Conservation (phyloP, 345 rosid genomes). For the Eucalyptus caleyi region DNA sequence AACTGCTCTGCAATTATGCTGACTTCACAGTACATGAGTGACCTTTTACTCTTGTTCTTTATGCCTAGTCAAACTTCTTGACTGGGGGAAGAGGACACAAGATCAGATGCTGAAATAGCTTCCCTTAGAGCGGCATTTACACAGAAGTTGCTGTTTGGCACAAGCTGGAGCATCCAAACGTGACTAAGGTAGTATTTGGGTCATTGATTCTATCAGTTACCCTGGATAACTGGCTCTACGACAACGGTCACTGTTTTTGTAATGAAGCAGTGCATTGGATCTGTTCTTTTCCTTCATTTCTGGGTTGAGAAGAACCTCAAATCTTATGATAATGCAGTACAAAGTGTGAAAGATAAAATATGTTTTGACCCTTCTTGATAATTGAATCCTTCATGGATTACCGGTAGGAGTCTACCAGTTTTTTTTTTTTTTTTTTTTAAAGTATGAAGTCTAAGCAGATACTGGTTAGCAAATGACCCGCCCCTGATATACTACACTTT, state of each 20-base stretch:
- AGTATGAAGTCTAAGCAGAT: neutral
- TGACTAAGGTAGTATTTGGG: slow-evolving; percentile 26
- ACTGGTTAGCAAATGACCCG: neutral
- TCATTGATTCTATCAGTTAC: neutral
- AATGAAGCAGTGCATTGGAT: neutral
- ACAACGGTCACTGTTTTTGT: neutral
- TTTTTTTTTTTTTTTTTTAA: neutral
- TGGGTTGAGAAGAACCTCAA: neutral
- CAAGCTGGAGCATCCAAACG: slow-evolving; percentile 94
- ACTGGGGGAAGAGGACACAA: slow-evolving; percentile 98
- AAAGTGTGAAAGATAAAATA: neutral
- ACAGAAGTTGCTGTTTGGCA: slow-evolving; percentile 99
- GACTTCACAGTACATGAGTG: neutral
- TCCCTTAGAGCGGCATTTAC: slow-evolving; percentile 81
- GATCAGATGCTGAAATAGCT: slow-evolving; percentile 84
- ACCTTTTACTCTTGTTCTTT: neutral
- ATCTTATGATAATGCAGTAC: neutral
- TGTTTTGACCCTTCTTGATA: neutral
- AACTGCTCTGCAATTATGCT: neutral
- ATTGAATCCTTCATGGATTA: neutral
- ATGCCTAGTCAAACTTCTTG: slow-evolving; percentile 78
- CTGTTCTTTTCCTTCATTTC: neutral
- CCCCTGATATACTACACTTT: neutral
- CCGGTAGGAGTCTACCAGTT: neutral
- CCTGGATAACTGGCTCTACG: neutral